Conservation (phyloP, 352 stramenopile species). For the Phytopythium ostracodes region DNA sequence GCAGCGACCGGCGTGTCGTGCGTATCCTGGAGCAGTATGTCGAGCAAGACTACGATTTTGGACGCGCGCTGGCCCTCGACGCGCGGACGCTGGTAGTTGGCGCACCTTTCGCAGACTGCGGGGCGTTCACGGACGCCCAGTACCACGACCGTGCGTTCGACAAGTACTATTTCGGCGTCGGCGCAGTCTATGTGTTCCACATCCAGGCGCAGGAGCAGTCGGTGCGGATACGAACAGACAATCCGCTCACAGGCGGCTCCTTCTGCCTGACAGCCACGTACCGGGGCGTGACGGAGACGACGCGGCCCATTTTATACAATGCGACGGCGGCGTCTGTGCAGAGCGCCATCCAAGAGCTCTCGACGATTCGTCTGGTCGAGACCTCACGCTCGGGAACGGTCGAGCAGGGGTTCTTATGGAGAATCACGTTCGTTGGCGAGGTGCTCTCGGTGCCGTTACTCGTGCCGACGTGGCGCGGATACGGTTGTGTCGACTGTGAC, state of each 20-base stretch:
- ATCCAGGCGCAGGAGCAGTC: constrained; percentile 71
- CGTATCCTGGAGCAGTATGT: constrained; percentile 73
- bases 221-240: constrained; percentile 53
- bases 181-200: constrained; percentile 73
- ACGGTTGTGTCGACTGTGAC: constrained; percentile 65
- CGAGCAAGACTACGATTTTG: constrained; percentile 88
- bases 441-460: constrained; percentile 61
- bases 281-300: constrained; percentile 56
- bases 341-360: constrained; percentile 72
- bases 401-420: constrained; percentile 80
- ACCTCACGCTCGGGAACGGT: constrained; percentile 62
- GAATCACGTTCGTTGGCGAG: constrained; percentile 78
- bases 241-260: constrained; percentile 53
- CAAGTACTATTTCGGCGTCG: constrained; percentile 56
- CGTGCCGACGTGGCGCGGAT: constrained; percentile 49
- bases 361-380: constrained; percentile 79
- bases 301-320: constrained; percentile 52
- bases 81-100: constrained; percentile 87
- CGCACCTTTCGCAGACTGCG: constrained; percentile 82
- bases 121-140: constrained; percentile 42
- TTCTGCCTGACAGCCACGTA: constrained; percentile 75
- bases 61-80: constrained; percentile 76
- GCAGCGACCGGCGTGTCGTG: constrained; percentile 82
- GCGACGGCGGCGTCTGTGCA: constrained; percentile 70
- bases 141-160: constrained; percentile 65